A percentile compares a stretch with the other conserved stretches of the same genome.
Evolutionary conservation across 257 asterid genomes (phyloP).

Genomic region (Phtheirospermum japonicum): DNA sequence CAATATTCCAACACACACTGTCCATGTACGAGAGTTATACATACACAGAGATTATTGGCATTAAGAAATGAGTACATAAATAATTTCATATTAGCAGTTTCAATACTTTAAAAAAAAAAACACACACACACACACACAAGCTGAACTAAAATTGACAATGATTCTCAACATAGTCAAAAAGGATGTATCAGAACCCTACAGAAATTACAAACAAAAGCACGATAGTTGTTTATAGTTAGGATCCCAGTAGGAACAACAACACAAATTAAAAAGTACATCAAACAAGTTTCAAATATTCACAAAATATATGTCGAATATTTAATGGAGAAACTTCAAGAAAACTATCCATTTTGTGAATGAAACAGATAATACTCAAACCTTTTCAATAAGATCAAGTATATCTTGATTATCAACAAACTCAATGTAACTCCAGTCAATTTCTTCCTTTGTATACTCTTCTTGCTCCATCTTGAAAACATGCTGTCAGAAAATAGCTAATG

Average conservation of each 20-base stretch:
- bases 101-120: neutral
- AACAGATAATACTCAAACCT: conserved; percentile 39
- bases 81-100: neutral
- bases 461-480: conserved; percentile 88
- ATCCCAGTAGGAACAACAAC: conserved; percentile 7
- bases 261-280: neutral
- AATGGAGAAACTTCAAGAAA: conserved; percentile 3
- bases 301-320: neutral
- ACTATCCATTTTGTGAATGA: too few relatives aligned
- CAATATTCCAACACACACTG: too few relatives aligned
- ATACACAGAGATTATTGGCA: too few relatives aligned
- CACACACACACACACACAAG: too few relatives aligned
- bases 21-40: too few relatives aligned
- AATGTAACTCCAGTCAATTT: conserved; percentile 82
- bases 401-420: conserved; percentile 78
- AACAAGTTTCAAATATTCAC: conserved; percentile 5
- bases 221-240: neutral
- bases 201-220: neutral
- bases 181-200: neutral
- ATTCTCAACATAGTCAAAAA: neutral
- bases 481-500: conserved; percentile 37
- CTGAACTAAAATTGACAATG: neutral
- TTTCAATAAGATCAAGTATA: conserved; percentile 78
- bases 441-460: conserved; percentile 81
- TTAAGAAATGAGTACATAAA: too few relatives aligned